These are phyloP conservation scores for Aspergillus pseudoglaucus DNA, from an alignment of 2,329 filamentous ascomycete genomes.

Conservation along the genomic window DNA sequence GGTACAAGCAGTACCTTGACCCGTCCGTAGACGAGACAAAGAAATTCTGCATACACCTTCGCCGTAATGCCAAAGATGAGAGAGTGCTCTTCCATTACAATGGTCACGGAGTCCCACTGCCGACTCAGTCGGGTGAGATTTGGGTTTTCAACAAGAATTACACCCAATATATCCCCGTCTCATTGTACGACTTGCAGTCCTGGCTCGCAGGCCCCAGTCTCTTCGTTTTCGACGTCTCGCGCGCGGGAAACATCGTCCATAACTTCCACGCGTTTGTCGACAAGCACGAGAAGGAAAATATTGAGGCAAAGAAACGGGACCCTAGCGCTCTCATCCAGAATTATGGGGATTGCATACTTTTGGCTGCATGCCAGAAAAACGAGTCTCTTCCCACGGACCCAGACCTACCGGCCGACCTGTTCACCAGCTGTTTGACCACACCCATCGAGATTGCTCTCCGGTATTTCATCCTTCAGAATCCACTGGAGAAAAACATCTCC, in stretches of 20 bases:
- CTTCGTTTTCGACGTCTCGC: constrained; percentile 96
- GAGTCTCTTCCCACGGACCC: constrained; percentile 95
- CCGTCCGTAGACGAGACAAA: constrained; percentile 96
- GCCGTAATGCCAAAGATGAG: constrained; percentile 91
- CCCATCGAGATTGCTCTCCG: constrained; percentile 96
- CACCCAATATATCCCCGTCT: constrained; percentile 96
- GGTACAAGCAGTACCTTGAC: constrained; percentile 95
- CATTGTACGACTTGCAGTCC: constrained; percentile 86
- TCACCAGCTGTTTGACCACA: constrained; percentile 91
- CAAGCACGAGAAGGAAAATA: constrained; percentile 87
- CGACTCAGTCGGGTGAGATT: constrained; percentile 90
- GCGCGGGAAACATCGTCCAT: constrained; percentile 88
- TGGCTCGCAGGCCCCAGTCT: constrained; percentile 95
- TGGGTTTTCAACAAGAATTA: constrained; percentile 99
- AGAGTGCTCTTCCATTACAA: constrained; percentile 98
- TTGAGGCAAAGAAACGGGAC: constrained; percentile 67
- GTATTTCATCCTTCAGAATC: constrained; percentile 94
- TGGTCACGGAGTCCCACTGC: constrained; percentile 92
- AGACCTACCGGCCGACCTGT: constrained; percentile 84
- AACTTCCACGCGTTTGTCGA: constrained; percentile 94
- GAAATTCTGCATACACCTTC: constrained; percentile 85
- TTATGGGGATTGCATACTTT: constrained; percentile 82
- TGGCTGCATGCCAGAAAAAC: constrained; percentile 83
- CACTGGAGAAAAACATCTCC: constrained; percentile 59
- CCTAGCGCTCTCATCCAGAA: constrained; percentile 57